These are phyloP conservation scores for Talaromyces liani DNA, from an alignment of 495 filamentous ascomycete species.

Conservation along the genomic window DNA sequence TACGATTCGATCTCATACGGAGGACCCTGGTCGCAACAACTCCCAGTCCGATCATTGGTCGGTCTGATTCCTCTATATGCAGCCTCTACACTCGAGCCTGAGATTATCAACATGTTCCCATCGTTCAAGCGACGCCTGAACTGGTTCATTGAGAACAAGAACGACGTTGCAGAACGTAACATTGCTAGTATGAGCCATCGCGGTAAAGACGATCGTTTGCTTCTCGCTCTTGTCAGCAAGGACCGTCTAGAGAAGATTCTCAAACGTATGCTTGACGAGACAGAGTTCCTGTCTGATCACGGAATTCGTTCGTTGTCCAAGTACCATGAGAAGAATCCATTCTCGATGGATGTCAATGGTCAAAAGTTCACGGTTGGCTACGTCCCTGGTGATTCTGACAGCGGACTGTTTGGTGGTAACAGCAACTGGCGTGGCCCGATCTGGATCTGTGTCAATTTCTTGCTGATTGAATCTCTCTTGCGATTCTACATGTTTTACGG, in stretches of 20 bases:
- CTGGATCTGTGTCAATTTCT: conserved; percentile 94
- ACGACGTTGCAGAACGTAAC: conserved; percentile 82
- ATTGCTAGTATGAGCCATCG: conserved; percentile 84
- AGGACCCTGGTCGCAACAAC: conserved; percentile 83
- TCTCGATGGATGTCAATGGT: conserved; percentile 92
- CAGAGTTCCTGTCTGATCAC: conserved; percentile 83
- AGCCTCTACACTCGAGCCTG: conserved; percentile 84
- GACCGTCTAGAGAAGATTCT: conserved; percentile 81
- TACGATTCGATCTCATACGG: conserved; percentile 97
- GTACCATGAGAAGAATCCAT: conserved; percentile 81
- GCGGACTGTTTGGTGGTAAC: conserved; percentile 89
- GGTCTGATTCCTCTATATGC: conserved; percentile 91
- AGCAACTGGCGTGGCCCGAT: conserved; percentile 95
- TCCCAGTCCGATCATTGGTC: conserved; percentile 85
- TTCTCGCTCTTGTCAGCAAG: conserved; percentile 82
- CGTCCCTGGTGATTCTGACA: conserved; percentile 90
- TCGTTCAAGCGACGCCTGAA: conserved; percentile 88
- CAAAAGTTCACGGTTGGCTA: conserved; percentile 85
- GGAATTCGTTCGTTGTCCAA: conserved; percentile 94
- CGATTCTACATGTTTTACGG: conserved; percentile 96
- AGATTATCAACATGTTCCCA: conserved; percentile 84
- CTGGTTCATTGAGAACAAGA: conserved; percentile 85
- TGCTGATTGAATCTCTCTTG: conserved; percentile 85
- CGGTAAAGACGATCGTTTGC: conserved; percentile 79
- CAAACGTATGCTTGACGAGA: conserved; percentile 85